phyloP scores from a whole-genome alignment of 805 yeast genomes.

The Starmerella roubikii region DNA sequence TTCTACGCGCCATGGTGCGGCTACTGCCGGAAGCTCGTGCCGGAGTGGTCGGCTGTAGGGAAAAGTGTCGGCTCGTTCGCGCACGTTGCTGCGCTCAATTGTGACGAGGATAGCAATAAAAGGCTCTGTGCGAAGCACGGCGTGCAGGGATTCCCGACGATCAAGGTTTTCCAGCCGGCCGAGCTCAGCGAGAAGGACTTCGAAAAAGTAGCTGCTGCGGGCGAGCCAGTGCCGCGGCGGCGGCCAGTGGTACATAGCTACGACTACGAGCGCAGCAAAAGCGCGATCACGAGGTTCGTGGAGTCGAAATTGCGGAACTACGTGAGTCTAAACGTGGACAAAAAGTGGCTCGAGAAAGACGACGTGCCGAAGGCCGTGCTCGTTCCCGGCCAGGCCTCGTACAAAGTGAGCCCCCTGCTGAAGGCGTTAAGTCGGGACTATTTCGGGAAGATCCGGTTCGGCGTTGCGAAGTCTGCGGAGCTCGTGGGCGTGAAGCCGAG shows the following conservation, averaged over 20 bases:
- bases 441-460: constrained; percentile 22
- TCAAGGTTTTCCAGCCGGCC: constrained; percentile 74
- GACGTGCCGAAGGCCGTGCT: constrained; percentile 21
- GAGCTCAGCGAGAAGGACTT: constrained; percentile 31
- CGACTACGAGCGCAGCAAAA: constrained; percentile 23
- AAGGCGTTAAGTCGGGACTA: constrained; percentile 24
- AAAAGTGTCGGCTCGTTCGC: constrained; percentile 36
- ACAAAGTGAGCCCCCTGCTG: constrained; percentile 22
- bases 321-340: constrained; percentile 20
- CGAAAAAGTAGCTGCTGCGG: constrained; percentile 20
- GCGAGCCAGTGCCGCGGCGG: constrained; percentile 16
- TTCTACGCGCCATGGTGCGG: constrained; percentile 99
- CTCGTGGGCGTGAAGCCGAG: constrained; percentile 18
- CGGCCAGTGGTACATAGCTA: constrained; percentile 23
- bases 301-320: constrained; percentile 22
- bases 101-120: constrained; percentile 60
- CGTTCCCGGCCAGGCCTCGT: constrained; percentile 21
- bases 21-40: constrained; percentile 71
- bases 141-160: constrained; percentile 70
- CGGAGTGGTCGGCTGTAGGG: constrained; percentile 52
- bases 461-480: constrained; percentile 21
- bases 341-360: constrained; percentile 20
- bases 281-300: constrained; percentile 21
- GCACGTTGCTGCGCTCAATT: constrained; percentile 66
- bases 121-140: constrained; percentile 52